Conservation (phyloP, 257 asterid species). For the Nyctanthes arbortristis region DNA sequence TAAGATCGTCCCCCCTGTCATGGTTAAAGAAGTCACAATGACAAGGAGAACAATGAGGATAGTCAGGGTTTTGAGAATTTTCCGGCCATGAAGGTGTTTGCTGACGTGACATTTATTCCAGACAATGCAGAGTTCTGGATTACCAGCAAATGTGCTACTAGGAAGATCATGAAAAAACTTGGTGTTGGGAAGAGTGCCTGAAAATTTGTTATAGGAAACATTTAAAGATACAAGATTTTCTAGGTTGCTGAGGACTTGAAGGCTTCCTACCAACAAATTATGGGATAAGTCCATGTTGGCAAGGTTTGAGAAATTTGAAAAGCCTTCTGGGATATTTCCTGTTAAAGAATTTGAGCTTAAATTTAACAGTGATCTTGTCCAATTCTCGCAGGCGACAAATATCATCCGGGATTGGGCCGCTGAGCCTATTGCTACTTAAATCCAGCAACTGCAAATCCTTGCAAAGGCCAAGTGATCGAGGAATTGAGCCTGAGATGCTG, state of each 20-base stretch:
- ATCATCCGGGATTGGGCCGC: slow-evolving; percentile 56
- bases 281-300: slow-evolving; percentile 72
- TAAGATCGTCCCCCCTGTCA: slow-evolving; percentile 38
- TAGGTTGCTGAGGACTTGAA: slow-evolving; percentile 47
- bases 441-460: slow-evolving; percentile 67
- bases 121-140: slow-evolving; percentile 50
- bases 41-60: slow-evolving; percentile 38
- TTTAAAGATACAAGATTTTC: slow-evolving; percentile 67
- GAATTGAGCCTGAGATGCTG: slow-evolving; percentile 47
- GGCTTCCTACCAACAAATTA: slow-evolving; percentile 65
- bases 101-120: slow-evolving; percentile 35
- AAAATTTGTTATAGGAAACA: slow-evolving; percentile 65
- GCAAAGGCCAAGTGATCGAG: slow-evolving; percentile 57
- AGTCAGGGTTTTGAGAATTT: slow-evolving; percentile 41
- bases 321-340: slow-evolving; percentile 61
- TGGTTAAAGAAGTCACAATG: slow-evolving; percentile 30
- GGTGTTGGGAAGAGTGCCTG: slow-evolving; percentile 57
- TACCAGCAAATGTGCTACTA: slow-evolving; percentile 47
- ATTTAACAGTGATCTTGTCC: slow-evolving; percentile 65
- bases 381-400: slow-evolving; percentile 54
- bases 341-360: slow-evolving; percentile 51
- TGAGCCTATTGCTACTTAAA: slow-evolving; percentile 52
- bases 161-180: slow-evolving; percentile 64
- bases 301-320: slow-evolving; percentile 63
- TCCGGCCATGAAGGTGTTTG: slow-evolving; percentile 33